A percentile compares a stretch with the other conserved stretches of the same genome.
phyloP scores from a whole-genome alignment of 2,329 filamentous ascomycete genomes.

The Fusarium goolgardi region DNA sequence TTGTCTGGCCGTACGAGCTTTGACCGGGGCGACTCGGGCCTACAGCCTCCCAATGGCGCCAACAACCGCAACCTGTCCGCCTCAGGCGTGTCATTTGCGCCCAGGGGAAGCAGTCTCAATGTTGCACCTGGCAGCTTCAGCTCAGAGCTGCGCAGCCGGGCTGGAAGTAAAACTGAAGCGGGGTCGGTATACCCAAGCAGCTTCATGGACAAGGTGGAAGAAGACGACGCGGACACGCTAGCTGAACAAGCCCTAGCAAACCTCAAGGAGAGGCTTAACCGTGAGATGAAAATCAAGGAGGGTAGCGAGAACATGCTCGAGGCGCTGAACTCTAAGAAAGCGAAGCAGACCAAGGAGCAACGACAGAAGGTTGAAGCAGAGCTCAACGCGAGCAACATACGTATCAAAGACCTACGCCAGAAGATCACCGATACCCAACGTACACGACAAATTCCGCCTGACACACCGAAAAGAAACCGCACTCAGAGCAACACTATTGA shows the following conservation, averaged over 20 bases:
- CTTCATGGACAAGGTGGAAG: slow-evolving; percentile 69
- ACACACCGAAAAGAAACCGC: slow-evolving; percentile 65
- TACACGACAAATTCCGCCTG: slow-evolving; percentile 58
- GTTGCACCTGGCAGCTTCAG: slow-evolving; percentile 87
- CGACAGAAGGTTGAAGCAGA: slow-evolving; percentile 84
- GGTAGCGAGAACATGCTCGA: slow-evolving; percentile 98
- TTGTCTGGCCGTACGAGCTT: slow-evolving; percentile 52
- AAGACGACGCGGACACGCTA: slow-evolving; percentile 66
- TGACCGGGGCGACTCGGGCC: slow-evolving; percentile 64
- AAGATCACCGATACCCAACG: slow-evolving; percentile 70
- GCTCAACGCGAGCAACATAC: slow-evolving; percentile 85
- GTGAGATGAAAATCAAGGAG: slow-evolving; percentile 97
- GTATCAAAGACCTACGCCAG: slow-evolving; percentile 70
- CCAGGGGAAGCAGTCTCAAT: slow-evolving; percentile 76
- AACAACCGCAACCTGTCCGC: slow-evolving; percentile 61
- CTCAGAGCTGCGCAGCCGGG: slow-evolving; percentile 78
- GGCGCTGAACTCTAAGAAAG: slow-evolving; percentile 92
- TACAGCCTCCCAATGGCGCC: slow-evolving; percentile 63
- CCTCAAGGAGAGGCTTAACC: slow-evolving; percentile 86
- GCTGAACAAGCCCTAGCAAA: slow-evolving; percentile 79
- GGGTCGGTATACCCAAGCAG: slow-evolving; percentile 53
- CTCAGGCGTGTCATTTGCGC: slow-evolving; percentile 70
- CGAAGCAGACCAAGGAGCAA: slow-evolving; percentile 93
- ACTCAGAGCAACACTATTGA: slow-evolving; percentile 60
- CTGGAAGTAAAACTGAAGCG: slow-evolving; percentile 53